Percentiles rank a stretch among this genome's conserved stretches.
phyloP scores from a whole-genome alignment of 192 early-diverging fungal species.

The Mortierella claussenii region DNA sequence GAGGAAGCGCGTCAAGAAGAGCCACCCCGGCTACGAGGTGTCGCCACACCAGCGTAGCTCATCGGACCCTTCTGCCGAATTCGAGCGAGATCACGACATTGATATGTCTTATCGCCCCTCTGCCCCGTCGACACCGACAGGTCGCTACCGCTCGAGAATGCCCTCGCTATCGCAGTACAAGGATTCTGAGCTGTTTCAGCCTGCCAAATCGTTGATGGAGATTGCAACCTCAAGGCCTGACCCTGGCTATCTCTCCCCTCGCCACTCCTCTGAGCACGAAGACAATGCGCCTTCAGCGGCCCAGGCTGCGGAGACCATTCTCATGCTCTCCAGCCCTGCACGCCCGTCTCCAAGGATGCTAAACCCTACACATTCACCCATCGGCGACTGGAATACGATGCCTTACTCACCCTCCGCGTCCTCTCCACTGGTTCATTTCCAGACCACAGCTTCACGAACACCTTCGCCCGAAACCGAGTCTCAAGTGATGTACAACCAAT shows the following conservation, averaged over 20 bases:
- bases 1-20: not conserved
- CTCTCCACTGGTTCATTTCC: constrained; percentile 36
- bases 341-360: constrained; percentile 26
- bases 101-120: constrained; percentile 4
- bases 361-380: constrained; percentile 19
- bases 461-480: constrained; percentile 18
- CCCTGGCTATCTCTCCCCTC: constrained; percentile 30
- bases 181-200: constrained; percentile 38
- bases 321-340: constrained; percentile 52
- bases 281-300: constrained; percentile 25
- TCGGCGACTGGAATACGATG: constrained; percentile 26
- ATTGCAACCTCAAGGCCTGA: constrained; percentile 43
- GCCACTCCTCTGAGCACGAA: constrained; percentile 23
- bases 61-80: constrained; percentile 10
- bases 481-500: not conserved
- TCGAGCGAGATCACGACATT: not conserved
- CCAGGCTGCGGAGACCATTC: constrained; percentile 41
- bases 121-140: constrained; percentile 5
- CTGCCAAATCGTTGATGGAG: constrained; percentile 46
- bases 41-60: constrained; percentile 3
- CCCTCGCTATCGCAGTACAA: constrained; percentile 43
- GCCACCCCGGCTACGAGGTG: not conserved
- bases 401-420: constrained; percentile 36
- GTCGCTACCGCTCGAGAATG: constrained; percentile 20
- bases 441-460: constrained; percentile 22